Evolutionary conservation across 306 rosid species (phyloP).

Genomic region (Delonix regia): DNA sequence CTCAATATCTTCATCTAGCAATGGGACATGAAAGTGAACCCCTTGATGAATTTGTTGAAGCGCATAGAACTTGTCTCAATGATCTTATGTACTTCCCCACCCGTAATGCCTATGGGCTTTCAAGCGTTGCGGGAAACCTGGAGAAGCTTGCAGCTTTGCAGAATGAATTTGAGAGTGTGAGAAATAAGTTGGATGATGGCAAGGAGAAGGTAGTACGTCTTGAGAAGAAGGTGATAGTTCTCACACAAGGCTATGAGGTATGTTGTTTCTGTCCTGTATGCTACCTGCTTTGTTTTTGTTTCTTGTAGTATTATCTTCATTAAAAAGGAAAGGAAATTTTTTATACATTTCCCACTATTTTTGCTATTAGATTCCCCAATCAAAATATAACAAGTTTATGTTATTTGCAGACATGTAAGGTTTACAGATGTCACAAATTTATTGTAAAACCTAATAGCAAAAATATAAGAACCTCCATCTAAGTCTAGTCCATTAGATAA

Average conservation of each 20-base stretch:
- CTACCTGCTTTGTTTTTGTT: conserved; percentile 8
- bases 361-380: too few species aligned
- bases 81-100: conserved; percentile 88
- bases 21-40: conserved; percentile 90
- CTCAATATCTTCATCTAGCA: conserved; percentile 65
- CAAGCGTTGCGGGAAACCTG: conserved; percentile 86
- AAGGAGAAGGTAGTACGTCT: conserved; percentile 71
- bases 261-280: conserved; percentile 28
- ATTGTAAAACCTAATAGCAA: too few species aligned
- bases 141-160: conserved; percentile 92
- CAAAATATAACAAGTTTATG: too few species aligned
- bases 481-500: too few species aligned
- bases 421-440: too few species aligned
- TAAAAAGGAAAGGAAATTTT: too few species aligned
- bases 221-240: conserved; percentile 77
- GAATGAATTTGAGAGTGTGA: conserved; percentile 76
- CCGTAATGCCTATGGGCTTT: conserved; percentile 79
- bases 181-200: conserved; percentile 76
- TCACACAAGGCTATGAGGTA: conserved; percentile 96
- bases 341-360: too few species aligned
- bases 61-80: conserved; percentile 75
- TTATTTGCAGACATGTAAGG: too few species aligned
- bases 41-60: conserved; percentile 86
- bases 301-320: conserved; percentile 1
- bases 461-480: too few species aligned